Base-by-base conservation (phyloP, 2,329 filamentous ascomycete species). In the Cucurbitaria berberidis region DNA sequence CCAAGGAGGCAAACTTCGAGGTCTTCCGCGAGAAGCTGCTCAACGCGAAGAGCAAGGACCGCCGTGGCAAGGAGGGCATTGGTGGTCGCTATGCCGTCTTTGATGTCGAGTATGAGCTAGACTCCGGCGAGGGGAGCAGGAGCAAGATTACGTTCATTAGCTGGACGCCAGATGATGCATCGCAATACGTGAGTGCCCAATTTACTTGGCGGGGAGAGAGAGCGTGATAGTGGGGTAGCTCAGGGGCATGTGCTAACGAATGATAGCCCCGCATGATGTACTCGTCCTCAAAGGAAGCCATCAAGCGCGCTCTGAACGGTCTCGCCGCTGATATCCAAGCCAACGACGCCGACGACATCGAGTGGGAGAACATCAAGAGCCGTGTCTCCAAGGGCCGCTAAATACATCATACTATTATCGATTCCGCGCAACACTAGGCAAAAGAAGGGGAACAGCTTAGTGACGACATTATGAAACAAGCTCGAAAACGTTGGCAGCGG, bases 1-100 rank as follows among this genome's bases (percentile, higher is more conserved):
- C 86, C 53, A 79, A 79, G 57, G 82, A 87, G 67, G 78, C 78
- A 64, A 86, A 92, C 77, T 93, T 86, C 82, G 85, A 89, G 53
- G 77, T 70, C 62, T 91, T 93, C 84, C 88, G 89, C 68, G 80
- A 91, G 77, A 89, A 88, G 82, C 87, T 95, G 61, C 75, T 91
- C 74, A 84, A 82, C 71, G 87, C 89, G 66, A 88, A 87, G 72
- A 82, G 85, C 77, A 90, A 90, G 83, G 85, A 79, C 83, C 87
- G 85, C 81, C 80, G 75, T 62, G 89, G 75, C 60, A 76, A 79
- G 61, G 76, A 79, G 72, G 73, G 78, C 70, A 75, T 79, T 55
- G 89, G 89, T 61, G 90, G 88, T 74, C 85, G 90, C 76, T 95
- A 93, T 75, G 90, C 89, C 62, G 86, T 95, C 72, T 95, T 90